Percentiles rank a stretch among this genome's conserved stretches.
phyloP scores from a whole-genome alignment of 176 grass and related monocot species.

The Rhipidocladum racemiflorum region DNA sequence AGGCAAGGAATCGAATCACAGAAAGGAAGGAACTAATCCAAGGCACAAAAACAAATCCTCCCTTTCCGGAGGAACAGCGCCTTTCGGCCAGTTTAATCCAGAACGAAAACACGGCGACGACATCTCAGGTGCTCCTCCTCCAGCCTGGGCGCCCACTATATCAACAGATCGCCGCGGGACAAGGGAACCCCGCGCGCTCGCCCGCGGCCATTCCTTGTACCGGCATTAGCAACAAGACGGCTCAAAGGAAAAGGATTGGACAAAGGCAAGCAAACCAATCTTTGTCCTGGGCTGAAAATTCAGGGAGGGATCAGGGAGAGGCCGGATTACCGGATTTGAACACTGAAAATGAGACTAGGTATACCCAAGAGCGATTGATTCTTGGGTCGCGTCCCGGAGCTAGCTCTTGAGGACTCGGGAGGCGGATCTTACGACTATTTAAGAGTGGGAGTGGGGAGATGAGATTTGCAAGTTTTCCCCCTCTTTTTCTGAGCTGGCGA shows the following conservation, averaged over 20 bases:
- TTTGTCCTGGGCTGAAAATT: background rate
- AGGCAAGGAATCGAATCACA: slow-evolving; percentile 58
- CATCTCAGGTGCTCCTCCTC: slow-evolving; percentile 37
- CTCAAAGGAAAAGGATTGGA: background rate
- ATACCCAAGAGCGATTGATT: background rate
- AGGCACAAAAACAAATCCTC: slow-evolving; percentile 14
- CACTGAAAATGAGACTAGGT: background rate
- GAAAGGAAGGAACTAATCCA: background rate
- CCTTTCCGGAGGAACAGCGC: slow-evolving; percentile 4
- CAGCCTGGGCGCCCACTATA: slow-evolving; percentile 8
- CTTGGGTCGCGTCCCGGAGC: background rate
- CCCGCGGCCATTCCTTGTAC: background rate
- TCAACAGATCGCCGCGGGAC: slow-evolving; percentile 13
- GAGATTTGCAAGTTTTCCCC: background rate
- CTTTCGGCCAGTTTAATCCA: slow-evolving; percentile 37
- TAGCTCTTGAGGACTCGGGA: slow-evolving; percentile 14
- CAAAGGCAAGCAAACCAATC: slow-evolving; percentile 7
- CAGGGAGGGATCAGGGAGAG: background rate
- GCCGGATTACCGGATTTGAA: background rate
- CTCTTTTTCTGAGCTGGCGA: background rate
- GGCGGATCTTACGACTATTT: slow-evolving; percentile 20
- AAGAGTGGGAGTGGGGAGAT: background rate
- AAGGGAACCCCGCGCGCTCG: slow-evolving; percentile 8
- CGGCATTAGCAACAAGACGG: background rate
- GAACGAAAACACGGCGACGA: background rate